phyloP scores from a whole-genome alignment of 768 basidiomycete genomes.

The Mrakia hoshinonis region DNA sequence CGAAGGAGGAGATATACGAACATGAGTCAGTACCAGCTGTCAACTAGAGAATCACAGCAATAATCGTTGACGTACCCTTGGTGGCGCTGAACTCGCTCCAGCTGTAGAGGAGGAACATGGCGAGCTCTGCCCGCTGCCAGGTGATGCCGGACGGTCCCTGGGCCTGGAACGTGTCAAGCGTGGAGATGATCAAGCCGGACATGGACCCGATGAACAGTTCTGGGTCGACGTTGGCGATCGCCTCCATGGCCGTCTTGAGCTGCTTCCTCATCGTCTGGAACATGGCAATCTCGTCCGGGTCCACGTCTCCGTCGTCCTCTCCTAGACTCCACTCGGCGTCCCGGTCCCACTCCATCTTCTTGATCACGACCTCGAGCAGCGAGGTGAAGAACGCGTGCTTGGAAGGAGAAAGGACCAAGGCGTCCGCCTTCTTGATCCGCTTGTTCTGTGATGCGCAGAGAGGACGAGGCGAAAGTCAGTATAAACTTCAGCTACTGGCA shows the following conservation, averaged over 20 bases:
- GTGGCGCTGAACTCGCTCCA: conserved; percentile 69
- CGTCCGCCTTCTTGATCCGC: conserved; percentile 45
- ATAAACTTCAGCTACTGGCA: too few species aligned
- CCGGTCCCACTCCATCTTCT: conserved; percentile 80
- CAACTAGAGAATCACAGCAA: background rate
- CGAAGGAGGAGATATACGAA: conserved; percentile 34
- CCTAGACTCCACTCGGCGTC: conserved; percentile 56
- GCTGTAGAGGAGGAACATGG: conserved; percentile 83
- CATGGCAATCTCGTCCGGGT: conserved; percentile 74
- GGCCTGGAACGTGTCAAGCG: conserved; percentile 57
- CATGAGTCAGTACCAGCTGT: background rate
- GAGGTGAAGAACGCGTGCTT: conserved; percentile 57
- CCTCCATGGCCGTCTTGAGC: conserved; percentile 74
- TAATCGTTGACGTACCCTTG: conserved; percentile 54
- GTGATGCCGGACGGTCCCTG: conserved; percentile 54
- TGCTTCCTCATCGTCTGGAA: conserved; percentile 88
- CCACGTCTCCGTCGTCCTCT: conserved; percentile 55
- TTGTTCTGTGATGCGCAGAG: conserved; percentile 61
- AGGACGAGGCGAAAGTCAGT: background rate
- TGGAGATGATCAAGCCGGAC: conserved; percentile 61
- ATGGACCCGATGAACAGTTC: conserved; percentile 73
- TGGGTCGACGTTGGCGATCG: conserved; percentile 73
- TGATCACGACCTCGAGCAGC: conserved; percentile 65
- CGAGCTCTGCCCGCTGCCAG: conserved; percentile 91
- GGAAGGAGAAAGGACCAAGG: conserved; percentile 28